Base-by-base conservation (phyloP, 768 basidiomycete species). In the Trametes gibbosa region DNA sequence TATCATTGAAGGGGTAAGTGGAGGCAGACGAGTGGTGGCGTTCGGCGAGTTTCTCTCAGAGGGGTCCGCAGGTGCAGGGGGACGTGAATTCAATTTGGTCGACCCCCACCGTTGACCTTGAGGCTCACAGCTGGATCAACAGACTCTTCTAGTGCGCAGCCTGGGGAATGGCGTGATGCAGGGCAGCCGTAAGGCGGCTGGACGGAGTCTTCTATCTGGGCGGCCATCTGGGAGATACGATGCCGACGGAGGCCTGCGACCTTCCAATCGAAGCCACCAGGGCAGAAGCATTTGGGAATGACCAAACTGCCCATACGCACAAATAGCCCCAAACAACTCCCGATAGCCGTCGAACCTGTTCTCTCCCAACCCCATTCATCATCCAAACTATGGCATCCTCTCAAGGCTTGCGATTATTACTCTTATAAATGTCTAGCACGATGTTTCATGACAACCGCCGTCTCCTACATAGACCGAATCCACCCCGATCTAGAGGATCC, bases 181-280 rank as follows among this genome's bases (percentile, higher is more conserved):
- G 41, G 27, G 1, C 3, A 3, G 17, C 3, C n/a, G 21, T n/a
- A 12, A 17, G 13, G n/a, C 6, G n/a, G 19, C 34, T 19, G 9
- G n/a, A 50, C 17, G 23, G 14, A 17, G 23, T 21, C 4, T 41
- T 49, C 47, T 29, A 54, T 54, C 58, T 21, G 25, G 14, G 25
- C 58, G 58, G 45, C 50, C 35, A 50, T 54, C 48, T 49, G 52
- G 53, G 45, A 49, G 29, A 14, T 12, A 0, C 5, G 48, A n/a
- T n/a, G 23, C 51, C 40, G 24, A n/a, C 23, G 37, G 10, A 46
- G 37, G 46, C 52, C 49, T 54, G 58, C n/a, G 52, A 19, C 39
- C 24, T n/a, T n/a, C n/a, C n/a, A n/a, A n/a, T n/a, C n/a, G n/a
- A n/a, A 52, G 48, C 45, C 39, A 59, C 45, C 52, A 59, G 39